Evolutionary conservation across 805 yeast genomes (phyloP), one percentile per base, ranked within the genome.

Genomic region (Tetrapisispora taiwanensis): DNA sequence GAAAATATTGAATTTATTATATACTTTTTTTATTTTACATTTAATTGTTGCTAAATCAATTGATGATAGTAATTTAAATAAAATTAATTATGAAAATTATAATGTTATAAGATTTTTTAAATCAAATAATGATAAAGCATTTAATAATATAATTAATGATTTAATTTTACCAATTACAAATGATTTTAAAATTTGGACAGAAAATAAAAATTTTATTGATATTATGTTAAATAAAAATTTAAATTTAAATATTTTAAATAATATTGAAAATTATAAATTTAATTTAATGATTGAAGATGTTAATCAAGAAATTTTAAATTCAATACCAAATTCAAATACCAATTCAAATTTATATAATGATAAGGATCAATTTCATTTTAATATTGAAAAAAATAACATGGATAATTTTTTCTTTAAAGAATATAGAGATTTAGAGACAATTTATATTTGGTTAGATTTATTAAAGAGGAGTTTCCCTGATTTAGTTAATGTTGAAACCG

Each of bases 381-480:
- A 30, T 31, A 14, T 37, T 8, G 40, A 17, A 14, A 39, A 36
- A 9, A 41, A 22, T 30, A 33, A 31, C 12, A 8, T 56, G 12
- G 52, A 69, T 0, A 84, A 80, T 46, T 49, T 78, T 4, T 87
- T 87, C 58, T 87, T 87, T 61, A 73, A 71, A 48, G 79, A 77
- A 41, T 87, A 78, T 63, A 70, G 89, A 47, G 77, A 82, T 27
- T 65, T 85, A 47, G 73, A 74, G 27, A 74, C 86, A 4, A 80
- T 88, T 17, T 72, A 84, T 53, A 67, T 79, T 1, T 86, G 95
- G 94, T 68, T 81, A 50, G 81, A 77, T 38, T 52, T 79, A 19
- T 55, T 87, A 18, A 68, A 70, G 47, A 70, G 73, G 44, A 72
- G 84, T 1, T 84, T 74, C 58, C 86, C 94, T 0, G 72, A 78